Percentiles rank a stretch among this genome's conserved stretches.
Conservation (phyloP, 139 green algal species). For the Tetradesmus obliquus region DNA sequence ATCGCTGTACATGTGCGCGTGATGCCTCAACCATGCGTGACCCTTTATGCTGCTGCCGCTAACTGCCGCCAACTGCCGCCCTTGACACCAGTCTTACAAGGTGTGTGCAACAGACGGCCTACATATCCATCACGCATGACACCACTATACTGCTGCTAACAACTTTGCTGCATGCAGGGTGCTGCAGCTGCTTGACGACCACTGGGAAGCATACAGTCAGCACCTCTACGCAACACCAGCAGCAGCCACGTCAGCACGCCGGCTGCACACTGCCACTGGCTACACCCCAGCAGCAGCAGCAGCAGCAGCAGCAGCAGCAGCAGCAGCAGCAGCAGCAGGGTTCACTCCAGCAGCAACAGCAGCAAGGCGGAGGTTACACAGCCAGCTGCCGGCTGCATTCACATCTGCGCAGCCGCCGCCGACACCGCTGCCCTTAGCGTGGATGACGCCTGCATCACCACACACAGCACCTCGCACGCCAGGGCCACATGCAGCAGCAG, state of each 20-base stretch:
- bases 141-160: neutral
- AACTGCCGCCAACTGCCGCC: too few species aligned
- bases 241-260: neutral
- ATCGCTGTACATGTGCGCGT: too few species aligned
- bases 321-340: neutral
- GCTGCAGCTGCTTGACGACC: slow-evolving; percentile 33
- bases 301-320: neutral
- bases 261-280: neutral
- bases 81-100: too few species aligned
- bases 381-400: neutral
- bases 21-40: too few species aligned
- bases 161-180: neutral
- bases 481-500: neutral
- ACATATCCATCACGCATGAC: too few species aligned
- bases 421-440: neutral
- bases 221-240: neutral
- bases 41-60: neutral
- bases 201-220: slow-evolving; percentile 13
- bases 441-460: neutral
- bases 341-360: neutral
- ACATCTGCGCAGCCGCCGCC: neutral
- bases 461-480: neutral
- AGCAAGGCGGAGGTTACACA: neutral
- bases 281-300: neutral
- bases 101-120: too few species aligned